Percentiles rank a stretch among this genome's conserved stretches.
These are phyloP conservation scores for Tolypocladium amazonense DNA, from an alignment of 2,329 filamentous ascomycete genomes.

Conservation along the genomic window DNA sequence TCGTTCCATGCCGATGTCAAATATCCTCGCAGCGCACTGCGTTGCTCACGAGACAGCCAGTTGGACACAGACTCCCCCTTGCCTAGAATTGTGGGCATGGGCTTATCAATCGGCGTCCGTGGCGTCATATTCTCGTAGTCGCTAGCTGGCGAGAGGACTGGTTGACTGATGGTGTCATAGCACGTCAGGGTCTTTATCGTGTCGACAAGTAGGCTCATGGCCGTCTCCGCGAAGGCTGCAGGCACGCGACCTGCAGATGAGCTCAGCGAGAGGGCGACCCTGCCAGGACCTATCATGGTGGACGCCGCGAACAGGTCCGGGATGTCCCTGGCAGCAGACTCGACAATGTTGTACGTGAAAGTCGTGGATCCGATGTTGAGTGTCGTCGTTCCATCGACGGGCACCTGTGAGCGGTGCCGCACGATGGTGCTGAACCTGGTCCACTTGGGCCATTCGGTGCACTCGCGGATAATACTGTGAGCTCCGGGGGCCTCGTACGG, in stretches of 20 bases:
- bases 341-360: conserved; percentile 32
- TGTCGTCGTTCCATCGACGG: conserved; percentile 24
- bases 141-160: conserved; percentile 30
- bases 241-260: conserved; percentile 35
- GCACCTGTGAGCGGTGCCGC: conserved; percentile 29
- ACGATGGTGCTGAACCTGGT: conserved; percentile 44
- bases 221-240: conserved; percentile 29
- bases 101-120: conserved; percentile 27
- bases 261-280: conserved; percentile 30
- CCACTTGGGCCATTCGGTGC: conserved; percentile 43
- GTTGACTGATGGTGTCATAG: conserved; percentile 32
- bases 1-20: conserved; percentile 34
- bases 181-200: conserved; percentile 35
- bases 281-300: conserved; percentile 21
- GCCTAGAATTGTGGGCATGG: conserved; percentile 2
- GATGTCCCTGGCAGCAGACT: conserved; percentile 27
- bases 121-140: conserved; percentile 25
- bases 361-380: conserved; percentile 33
- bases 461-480: conserved; percentile 39
- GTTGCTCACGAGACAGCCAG: conserved; percentile 28
- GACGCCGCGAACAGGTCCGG: conserved; percentile 37
- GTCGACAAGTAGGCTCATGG: conserved; percentile 32
- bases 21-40: conserved; percentile 26
- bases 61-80: background rate
- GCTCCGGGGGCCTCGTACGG: conserved; percentile 41